Conservation (phyloP, 805 yeast genomes). For the Wickerhamiella brachini region DNA sequence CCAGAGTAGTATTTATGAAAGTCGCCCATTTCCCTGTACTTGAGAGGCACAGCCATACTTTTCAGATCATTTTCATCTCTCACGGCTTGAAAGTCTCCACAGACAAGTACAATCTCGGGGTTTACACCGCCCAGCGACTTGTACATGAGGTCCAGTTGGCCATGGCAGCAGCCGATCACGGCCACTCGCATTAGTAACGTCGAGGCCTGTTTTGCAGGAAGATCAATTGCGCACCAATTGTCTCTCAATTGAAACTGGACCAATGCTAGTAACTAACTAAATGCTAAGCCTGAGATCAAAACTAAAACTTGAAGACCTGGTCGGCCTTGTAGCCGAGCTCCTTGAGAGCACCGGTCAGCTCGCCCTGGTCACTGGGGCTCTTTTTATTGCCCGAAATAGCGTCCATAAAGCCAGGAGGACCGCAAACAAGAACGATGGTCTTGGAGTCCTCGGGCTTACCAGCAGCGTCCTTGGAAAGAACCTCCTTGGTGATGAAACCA, state of each 20-base stretch:
- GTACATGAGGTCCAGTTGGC: slow-evolving; percentile 13
- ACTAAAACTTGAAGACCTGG: slow-evolving; percentile 79
- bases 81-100: slow-evolving; percentile 87
- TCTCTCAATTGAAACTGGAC: too few species aligned
- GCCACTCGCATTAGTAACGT: slow-evolving; percentile 20
- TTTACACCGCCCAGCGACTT: background rate
- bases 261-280: too few species aligned
- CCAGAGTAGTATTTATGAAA: slow-evolving; percentile 62
- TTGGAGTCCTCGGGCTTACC: slow-evolving; percentile 53
- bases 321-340: slow-evolving; percentile 82
- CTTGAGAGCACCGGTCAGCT: slow-evolving; percentile 70
- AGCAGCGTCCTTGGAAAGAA: slow-evolving; percentile 38
- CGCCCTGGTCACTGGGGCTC: slow-evolving; percentile 90
- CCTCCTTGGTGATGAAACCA: slow-evolving; percentile 73
- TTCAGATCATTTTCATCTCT: slow-evolving; percentile 49
- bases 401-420: slow-evolving; percentile 85
- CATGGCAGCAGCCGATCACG: slow-evolving; percentile 19
- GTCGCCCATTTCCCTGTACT: slow-evolving; percentile 65
- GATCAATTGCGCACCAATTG: too few species aligned
- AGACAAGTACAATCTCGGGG: slow-evolving; percentile 50
- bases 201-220: too few species aligned
- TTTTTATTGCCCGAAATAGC: slow-evolving; percentile 77
- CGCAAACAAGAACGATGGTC: slow-evolving; percentile 77
- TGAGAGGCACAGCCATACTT: slow-evolving; percentile 65
- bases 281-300: too few species aligned